Evolutionary conservation across 1,284 basidiomycete species (phyloP).

Genomic region (Fomitopsis betulina): DNA sequence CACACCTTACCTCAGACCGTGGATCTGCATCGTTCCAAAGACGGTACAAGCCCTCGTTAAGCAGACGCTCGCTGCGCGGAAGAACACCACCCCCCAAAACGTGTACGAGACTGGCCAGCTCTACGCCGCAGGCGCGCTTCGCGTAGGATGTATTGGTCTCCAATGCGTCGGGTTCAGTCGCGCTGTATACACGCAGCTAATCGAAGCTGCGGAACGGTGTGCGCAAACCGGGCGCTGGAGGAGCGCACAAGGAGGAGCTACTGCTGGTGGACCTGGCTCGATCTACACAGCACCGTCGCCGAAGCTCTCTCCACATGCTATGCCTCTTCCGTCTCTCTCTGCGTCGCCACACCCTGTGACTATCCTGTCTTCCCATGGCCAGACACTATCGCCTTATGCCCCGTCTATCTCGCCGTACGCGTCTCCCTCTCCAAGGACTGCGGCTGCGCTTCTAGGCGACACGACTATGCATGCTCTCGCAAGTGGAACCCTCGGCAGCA

Average conservation of each 20-base stretch:
- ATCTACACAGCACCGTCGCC: neutral
- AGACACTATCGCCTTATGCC: neutral
- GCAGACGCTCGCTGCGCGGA: slow-evolving; percentile 63
- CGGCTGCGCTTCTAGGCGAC: neutral
- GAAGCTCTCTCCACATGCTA: neutral
- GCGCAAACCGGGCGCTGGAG: slow-evolving; percentile 29
- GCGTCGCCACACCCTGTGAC: neutral
- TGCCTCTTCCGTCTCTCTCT: neutral
- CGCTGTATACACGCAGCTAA: slow-evolving; percentile 50
- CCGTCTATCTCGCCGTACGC: neutral
- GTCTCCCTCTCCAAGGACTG: neutral
- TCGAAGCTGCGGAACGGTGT: slow-evolving; percentile 60
- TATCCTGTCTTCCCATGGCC: neutral
- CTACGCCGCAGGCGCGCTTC: slow-evolving; percentile 65
- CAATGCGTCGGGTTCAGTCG: slow-evolving; percentile 71
- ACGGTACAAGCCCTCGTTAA: slow-evolving; percentile 59
- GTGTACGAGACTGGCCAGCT: slow-evolving; percentile 67
- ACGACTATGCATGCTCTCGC: too few relatives aligned
- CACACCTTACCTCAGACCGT: neutral
- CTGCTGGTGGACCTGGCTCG: slow-evolving; percentile 1
- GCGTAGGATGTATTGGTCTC: slow-evolving; percentile 64
- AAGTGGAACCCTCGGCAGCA: neutral
- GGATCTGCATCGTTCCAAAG: slow-evolving; percentile 30
- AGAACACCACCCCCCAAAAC: slow-evolving; percentile 72
- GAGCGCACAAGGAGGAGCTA: neutral